Evolutionary conservation across 2,329 filamentous ascomycete genomes (phyloP).

Genomic region (Paecilomyces formosus): DNA sequence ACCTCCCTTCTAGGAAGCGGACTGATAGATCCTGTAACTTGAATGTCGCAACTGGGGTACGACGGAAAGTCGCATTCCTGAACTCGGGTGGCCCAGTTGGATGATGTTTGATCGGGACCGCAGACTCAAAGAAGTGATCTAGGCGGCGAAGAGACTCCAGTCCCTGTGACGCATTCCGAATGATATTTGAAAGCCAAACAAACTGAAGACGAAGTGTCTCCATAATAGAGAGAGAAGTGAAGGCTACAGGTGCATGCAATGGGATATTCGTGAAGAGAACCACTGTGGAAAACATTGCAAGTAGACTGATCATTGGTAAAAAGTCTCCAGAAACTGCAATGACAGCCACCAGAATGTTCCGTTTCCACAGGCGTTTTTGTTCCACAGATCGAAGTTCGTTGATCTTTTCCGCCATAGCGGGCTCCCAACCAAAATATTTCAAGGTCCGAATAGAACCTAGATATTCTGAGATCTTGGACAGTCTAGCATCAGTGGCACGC

Average conservation of each 20-base stretch:
- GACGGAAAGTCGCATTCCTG: constrained; percentile 41
- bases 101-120: constrained; percentile 42
- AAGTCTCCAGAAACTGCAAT: constrained; percentile 46
- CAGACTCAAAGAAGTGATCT: constrained; percentile 48
- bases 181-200: constrained; percentile 42
- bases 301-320: constrained; percentile 46
- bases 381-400: constrained; percentile 44
- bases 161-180: constrained; percentile 36
- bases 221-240: constrained; percentile 50
- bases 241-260: constrained; percentile 51
- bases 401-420: constrained; percentile 45
- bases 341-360: constrained; percentile 36
- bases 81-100: constrained; percentile 45
- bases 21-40: constrained; percentile 33
- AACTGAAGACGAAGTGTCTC: constrained; percentile 48
- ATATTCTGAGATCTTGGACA: constrained; percentile 53
- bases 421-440: constrained; percentile 57
- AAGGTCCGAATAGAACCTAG: constrained; percentile 51
- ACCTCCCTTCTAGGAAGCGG: constrained; percentile 46
- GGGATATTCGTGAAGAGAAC: constrained; percentile 41
- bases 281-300: constrained; percentile 49
- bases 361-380: constrained; percentile 48
- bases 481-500: constrained; percentile 49
- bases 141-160: constrained; percentile 45
- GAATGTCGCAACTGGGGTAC: constrained; percentile 46